Conservation (phyloP, 2,329 filamentous ascomycete species). For the Annulohypoxylon truncatum region DNA sequence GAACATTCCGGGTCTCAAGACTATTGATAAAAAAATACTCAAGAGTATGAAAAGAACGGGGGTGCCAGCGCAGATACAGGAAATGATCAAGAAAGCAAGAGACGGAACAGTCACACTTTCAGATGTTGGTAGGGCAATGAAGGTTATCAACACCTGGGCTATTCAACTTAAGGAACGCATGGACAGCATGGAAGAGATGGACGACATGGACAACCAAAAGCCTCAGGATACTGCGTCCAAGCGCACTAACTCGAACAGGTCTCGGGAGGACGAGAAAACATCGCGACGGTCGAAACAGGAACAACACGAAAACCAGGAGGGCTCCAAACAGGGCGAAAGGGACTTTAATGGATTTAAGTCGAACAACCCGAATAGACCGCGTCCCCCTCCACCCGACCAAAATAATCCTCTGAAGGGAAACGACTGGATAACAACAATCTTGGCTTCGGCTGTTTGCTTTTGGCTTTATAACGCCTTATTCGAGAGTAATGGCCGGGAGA, state of each 20-base stretch:
- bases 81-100: constrained; percentile 32
- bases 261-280: constrained; percentile 28
- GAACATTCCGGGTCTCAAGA: not conserved
- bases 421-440: constrained; percentile 62
- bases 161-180: constrained; percentile 33
- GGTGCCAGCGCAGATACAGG: constrained; percentile 34
- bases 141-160: constrained; percentile 33
- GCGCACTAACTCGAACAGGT: too few species aligned
- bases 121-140: constrained; percentile 37
- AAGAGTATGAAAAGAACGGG: constrained; percentile 35
- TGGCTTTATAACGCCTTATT: constrained; percentile 59
- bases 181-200: not conserved
- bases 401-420: constrained; percentile 39
- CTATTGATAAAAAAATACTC: not conserved
- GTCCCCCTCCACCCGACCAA: constrained; percentile 26
- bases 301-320: constrained; percentile 45
- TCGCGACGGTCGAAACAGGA: constrained; percentile 36
- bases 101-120: constrained; percentile 8
- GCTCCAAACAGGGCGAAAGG: constrained; percentile 27
- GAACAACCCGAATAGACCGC: constrained; percentile 39
- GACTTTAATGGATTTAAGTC: constrained; percentile 49
- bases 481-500: constrained; percentile 71
- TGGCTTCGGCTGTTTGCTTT: constrained; percentile 59
- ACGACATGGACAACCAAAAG: not conserved
- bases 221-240: constrained; percentile 4